phyloP scores from a whole-genome alignment of 768 basidiomycete genomes.

The Tylopilus vinaceipallidus region DNA sequence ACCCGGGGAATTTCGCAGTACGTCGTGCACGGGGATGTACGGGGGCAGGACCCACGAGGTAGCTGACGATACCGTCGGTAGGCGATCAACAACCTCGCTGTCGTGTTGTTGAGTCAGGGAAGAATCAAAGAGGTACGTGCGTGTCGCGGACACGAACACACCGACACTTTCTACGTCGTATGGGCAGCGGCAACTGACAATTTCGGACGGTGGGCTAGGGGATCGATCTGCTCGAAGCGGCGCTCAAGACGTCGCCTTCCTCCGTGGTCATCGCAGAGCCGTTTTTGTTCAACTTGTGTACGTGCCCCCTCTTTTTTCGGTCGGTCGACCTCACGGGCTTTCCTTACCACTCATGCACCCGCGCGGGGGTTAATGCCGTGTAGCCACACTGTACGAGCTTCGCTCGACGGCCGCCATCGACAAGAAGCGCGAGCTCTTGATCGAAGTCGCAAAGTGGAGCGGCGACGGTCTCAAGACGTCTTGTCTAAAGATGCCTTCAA shows the following conservation, averaged over 20 bases:
- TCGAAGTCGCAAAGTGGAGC: conserved; percentile 83
- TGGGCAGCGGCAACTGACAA: too few relatives aligned
- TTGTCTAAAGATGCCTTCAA: conserved; percentile 77
- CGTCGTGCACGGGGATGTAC: neutral
- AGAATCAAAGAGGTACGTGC: conserved; percentile 62
- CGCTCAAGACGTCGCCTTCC: conserved; percentile 62
- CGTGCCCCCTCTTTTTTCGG: conserved; percentile 22
- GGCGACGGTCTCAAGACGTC: conserved; percentile 77
- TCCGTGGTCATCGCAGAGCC: conserved; percentile 76
- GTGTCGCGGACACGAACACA: neutral
- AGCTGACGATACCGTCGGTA: conserved; percentile 20
- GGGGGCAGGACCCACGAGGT: too few relatives aligned
- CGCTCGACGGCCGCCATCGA: conserved; percentile 69
- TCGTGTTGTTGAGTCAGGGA: conserved; percentile 68
- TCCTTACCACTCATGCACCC: neutral
- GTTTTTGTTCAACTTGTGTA: conserved; percentile 83
- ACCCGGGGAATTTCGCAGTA: conserved; percentile 62
- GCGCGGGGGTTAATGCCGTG: neutral
- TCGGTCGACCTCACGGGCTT: neutral
- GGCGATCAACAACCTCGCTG: conserved; percentile 79
- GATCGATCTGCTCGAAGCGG: conserved; percentile 65
- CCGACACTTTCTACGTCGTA: too few relatives aligned
- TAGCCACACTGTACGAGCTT: conserved; percentile 79
- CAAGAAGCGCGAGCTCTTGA: conserved; percentile 70
- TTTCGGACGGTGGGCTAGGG: conserved; percentile 40